Conservation (phyloP, 371 early-diverging fungal species). For the Mucor irregularis region DNA sequence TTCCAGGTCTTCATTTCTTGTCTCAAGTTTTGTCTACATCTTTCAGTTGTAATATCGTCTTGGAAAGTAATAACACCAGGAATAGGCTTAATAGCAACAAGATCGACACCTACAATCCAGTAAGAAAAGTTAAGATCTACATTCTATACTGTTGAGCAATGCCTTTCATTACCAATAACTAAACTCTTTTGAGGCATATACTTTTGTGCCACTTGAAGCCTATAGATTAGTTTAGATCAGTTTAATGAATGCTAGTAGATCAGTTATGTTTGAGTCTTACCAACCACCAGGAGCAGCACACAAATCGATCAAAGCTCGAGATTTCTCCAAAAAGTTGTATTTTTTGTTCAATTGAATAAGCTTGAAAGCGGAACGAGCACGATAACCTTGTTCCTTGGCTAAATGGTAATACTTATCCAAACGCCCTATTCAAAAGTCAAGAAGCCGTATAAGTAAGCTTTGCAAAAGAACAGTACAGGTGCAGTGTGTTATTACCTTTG, state of each 20-base stretch:
- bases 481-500: conserved; percentile 34
- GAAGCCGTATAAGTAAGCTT: too few relatives aligned
- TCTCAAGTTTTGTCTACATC: conserved; percentile 86
- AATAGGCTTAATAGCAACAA: conserved; percentile 98
- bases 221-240: conserved; percentile 8
- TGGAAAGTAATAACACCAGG: conserved; percentile 94
- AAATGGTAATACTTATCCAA: conserved; percentile 99
- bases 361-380: conserved; percentile 99
- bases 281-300: conserved; percentile 99
- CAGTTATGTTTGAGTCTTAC: conserved; percentile 44
- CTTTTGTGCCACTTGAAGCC: conserved; percentile 94
- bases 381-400: conserved; percentile 99
- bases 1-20: conserved; percentile 96
- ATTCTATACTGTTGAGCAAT: too few relatives aligned
- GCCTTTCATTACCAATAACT: conserved; percentile 71
- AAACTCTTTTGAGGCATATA: conserved; percentile 94
- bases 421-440: conserved; percentile 64
- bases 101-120: conserved; percentile 86
- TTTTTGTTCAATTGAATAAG: conserved; percentile 99
- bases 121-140: too few relatives aligned
- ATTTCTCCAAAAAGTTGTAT: conserved; percentile 92
- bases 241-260: neutral
- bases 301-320: conserved; percentile 95
- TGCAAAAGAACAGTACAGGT: neutral
- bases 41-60: conserved; percentile 98